Percentiles rank a stretch among this genome's conserved stretches.
Conservation (phyloP, 2,329 filamentous ascomycete genomes). For the Passalora sequoiae region DNA sequence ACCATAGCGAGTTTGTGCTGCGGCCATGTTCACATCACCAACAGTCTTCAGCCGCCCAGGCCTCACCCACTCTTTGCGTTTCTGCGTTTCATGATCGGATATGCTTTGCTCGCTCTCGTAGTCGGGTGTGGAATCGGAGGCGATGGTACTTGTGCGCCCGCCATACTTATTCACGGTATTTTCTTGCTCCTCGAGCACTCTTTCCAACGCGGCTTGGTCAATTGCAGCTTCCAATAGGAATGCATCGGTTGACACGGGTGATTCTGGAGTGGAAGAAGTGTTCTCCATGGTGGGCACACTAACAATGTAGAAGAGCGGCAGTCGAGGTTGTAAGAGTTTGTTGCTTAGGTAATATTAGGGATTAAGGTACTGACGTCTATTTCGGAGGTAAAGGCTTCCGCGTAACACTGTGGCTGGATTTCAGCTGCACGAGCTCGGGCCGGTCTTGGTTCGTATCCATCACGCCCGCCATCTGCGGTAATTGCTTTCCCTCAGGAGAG, state of each 20-base stretch:
- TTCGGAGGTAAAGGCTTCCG: slow-evolving; percentile 29
- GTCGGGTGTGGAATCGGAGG: slow-evolving; percentile 60
- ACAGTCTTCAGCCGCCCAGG: slow-evolving; percentile 77
- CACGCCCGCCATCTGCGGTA: slow-evolving; percentile 18
- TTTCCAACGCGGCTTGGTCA: slow-evolving; percentile 43
- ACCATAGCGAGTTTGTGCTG: slow-evolving; percentile 38
- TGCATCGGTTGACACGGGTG: slow-evolving; percentile 23
- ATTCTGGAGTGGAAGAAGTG: slow-evolving; percentile 10
- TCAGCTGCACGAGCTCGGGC: slow-evolving; percentile 23
- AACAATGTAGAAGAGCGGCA: slow-evolving; percentile 3
- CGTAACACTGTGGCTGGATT: slow-evolving; percentile 26
- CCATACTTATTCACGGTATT: slow-evolving; percentile 10
- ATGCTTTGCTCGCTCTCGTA: slow-evolving; percentile 63
- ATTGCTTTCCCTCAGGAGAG: slow-evolving; percentile 11
- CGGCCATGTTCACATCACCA: slow-evolving; percentile 50
- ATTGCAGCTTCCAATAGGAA: slow-evolving; percentile 33
- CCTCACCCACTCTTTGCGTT: slow-evolving; percentile 59
- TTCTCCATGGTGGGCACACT: slow-evolving; percentile 21
- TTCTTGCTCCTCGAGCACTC: slow-evolving; percentile 27
- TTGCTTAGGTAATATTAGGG: too few species aligned
- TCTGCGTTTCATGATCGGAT: slow-evolving; percentile 41
- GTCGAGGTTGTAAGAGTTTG: too few species aligned
- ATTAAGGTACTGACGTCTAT: neutral
- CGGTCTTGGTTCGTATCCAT: slow-evolving; percentile 7
- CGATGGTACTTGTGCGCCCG: slow-evolving; percentile 19